Base-by-base conservation (phyloP, 305 asterid genomes). In the Nicotiana rustica region DNA sequence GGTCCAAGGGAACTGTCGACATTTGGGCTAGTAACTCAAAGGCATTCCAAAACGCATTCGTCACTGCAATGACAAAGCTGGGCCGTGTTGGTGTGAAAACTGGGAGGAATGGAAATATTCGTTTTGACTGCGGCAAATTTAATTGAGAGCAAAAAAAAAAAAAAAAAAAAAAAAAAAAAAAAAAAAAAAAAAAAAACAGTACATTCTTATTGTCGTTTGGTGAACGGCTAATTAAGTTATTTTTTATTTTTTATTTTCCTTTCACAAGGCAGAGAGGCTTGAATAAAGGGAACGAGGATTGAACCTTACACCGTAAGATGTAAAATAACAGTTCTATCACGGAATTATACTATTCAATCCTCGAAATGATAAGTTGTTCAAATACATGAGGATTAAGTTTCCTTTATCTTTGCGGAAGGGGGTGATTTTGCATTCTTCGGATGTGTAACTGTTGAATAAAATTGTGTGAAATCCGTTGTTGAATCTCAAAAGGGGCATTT, bases 41-140 rank as follows among this genome's bases (percentile, higher is more conserved):
- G 57, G 89, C 91, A 57, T 90, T 90, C 76, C 81, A 85, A 9
- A 75, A 14, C 6, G 94, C 94, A 17, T 92, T 92, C 35, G 9
- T 80, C 3, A 36, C 41, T 14, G 89, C 94, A 13, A 87, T 91
- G 8, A 91, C 91, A 9, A 90, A 89, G 57, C 18, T 91, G 86
- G 95, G 95, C 67, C 90, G 93, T 65, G 88, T 91, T 47, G 95
- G 95, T 35, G 88, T 91, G 18, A 90, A 89, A 85, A 89, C 91
- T 1, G 89, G 89, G 21, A 81, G 13, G 10, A 85, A 85, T 49
- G 95, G 93, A 1, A 90, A 91, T 65, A 90, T 91, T 67, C 91
- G 95, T 18, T 77, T 86, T n/a, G 90, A 90, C 36, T 91, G 95
- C 18, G 88, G 86, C 31, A 67, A 69, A 65, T 85, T 90, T 75